These are phyloP conservation scores for Xylaria sp. DNA, from an alignment of 2,329 filamentous ascomycete genomes.

Conservation along the genomic window DNA sequence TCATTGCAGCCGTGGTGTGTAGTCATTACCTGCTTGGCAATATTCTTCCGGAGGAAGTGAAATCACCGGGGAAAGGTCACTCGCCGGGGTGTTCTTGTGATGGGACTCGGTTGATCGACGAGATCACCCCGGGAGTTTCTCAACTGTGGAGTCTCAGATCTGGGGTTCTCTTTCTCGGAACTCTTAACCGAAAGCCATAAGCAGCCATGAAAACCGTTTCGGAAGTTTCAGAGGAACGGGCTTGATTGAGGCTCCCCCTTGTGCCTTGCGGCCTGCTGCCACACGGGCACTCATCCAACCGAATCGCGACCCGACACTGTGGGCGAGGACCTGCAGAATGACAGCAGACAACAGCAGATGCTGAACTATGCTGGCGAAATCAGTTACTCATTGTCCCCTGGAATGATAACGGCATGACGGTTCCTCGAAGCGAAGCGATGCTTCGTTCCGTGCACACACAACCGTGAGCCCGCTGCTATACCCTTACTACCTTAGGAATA, in stretches of 20 bases:
- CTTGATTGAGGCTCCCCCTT: conserved; percentile 45
- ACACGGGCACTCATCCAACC: conserved; percentile 44
- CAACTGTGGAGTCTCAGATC: conserved; percentile 43
- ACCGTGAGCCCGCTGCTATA: conserved; percentile 2
- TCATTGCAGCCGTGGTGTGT: background rate
- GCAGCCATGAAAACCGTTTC: conserved; percentile 47
- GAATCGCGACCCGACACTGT: conserved; percentile 44
- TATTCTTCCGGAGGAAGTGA: conserved; percentile 3
- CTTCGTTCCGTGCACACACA: conserved; percentile 3
- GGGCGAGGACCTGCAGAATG: conserved; percentile 42
- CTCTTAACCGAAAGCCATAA: conserved; percentile 48
- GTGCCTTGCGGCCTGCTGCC: conserved; percentile 39
- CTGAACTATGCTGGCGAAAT: conserved; percentile 4
- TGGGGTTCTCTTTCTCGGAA: conserved; percentile 39
- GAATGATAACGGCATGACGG: background rate
- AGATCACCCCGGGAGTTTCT: conserved; percentile 22
- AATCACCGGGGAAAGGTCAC: conserved; percentile 22
- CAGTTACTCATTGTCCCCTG: background rate
- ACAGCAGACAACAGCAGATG: conserved; percentile 17
- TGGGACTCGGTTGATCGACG: conserved; percentile 34
- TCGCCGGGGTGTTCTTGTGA: conserved; percentile 15
- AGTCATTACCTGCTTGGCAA: conserved; percentile 21
- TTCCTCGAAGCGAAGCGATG: conserved; percentile 7
- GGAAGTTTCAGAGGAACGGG: conserved; percentile 38
- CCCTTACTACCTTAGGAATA: background rate